Percentiles rank a stretch among this genome's conserved stretches.
Evolutionary conservation across 2,329 filamentous ascomycete species (phyloP).

Genomic region (Fusarium burgessii): DNA sequence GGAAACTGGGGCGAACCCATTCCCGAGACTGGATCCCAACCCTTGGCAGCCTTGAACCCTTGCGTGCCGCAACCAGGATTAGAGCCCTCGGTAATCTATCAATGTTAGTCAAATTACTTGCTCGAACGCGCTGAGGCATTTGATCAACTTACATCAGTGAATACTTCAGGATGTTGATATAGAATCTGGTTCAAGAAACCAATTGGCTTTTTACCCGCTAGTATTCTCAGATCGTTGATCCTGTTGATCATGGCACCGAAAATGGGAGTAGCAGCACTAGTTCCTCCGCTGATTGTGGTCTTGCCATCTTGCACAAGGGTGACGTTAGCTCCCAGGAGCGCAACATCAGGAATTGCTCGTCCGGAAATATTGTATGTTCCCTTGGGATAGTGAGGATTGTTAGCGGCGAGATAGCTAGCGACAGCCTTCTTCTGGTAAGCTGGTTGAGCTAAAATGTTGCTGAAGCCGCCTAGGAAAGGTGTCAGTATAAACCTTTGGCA

Average conservation of each 20-base stretch:
- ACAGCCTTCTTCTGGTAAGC: not conserved
- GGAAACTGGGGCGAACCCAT: conserved; percentile 1
- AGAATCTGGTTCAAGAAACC: conserved; percentile 5
- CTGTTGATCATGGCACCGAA: conserved; percentile 6
- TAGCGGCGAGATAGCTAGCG: not conserved
- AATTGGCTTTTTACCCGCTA: not conserved
- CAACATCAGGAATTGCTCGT: not conserved
- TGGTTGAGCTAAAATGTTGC: not conserved
- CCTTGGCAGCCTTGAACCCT: conserved; percentile 8
- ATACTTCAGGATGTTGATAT: conserved; percentile 1
- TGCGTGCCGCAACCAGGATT: not conserved
- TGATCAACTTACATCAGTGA: not conserved
- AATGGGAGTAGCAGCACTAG: not conserved
- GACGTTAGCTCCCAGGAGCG: not conserved
- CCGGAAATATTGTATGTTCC: conserved; percentile 2
- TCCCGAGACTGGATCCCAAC: conserved; percentile 13
- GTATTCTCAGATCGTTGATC: not conserved
- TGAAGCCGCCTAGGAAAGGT: not conserved
- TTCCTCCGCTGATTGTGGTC: conserved; percentile 1
- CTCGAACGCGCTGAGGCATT: accelerated
- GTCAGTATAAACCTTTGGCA: not conserved
- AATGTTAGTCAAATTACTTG: not conserved
- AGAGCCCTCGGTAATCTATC: not conserved
- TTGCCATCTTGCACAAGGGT: not conserved
- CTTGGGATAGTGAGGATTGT: conserved; percentile 3